Conservation (phyloP, 169 alveolate genomes). For the Babesia divergens region DNA sequence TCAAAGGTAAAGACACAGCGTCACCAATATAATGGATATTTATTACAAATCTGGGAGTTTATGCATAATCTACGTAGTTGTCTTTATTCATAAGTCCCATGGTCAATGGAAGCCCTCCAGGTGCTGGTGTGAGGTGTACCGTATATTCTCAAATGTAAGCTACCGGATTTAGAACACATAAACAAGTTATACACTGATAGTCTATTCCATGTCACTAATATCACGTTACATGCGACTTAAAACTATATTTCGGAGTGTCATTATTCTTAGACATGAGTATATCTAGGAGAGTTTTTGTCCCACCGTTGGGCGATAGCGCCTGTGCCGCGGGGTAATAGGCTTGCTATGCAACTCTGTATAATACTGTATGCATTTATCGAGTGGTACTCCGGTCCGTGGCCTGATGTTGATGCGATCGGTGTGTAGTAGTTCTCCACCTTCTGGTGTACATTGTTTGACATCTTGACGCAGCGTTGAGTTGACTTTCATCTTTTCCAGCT, state of each 20-base stretch:
- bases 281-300: neutral
- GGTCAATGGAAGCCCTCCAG: too few species aligned
- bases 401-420: constrained; percentile 24
- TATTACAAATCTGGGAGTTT: too few species aligned
- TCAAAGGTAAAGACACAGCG: too few species aligned
- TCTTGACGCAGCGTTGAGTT: neutral
- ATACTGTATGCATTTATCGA: constrained; percentile 2
- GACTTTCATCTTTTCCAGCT: constrained; percentile 24
- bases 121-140: too few species aligned
- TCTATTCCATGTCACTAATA: too few species aligned
- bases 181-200: too few species aligned
- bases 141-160: too few species aligned
- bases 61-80: too few species aligned
- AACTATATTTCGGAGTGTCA: neutral
- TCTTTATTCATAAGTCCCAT: too few species aligned
- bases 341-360: constrained; percentile 3
- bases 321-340: constrained; percentile 40
- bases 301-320: constrained; percentile 50
- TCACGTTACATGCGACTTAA: too few species aligned
- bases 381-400: constrained; percentile 8
- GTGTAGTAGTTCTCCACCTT: neutral
- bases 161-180: too few species aligned
- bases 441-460: neutral
- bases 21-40: too few species aligned
- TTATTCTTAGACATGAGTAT: neutral